Evolutionary conservation across 768 basidiomycete genomes (phyloP).

Genomic region (Phaffia tasmanica): DNA sequence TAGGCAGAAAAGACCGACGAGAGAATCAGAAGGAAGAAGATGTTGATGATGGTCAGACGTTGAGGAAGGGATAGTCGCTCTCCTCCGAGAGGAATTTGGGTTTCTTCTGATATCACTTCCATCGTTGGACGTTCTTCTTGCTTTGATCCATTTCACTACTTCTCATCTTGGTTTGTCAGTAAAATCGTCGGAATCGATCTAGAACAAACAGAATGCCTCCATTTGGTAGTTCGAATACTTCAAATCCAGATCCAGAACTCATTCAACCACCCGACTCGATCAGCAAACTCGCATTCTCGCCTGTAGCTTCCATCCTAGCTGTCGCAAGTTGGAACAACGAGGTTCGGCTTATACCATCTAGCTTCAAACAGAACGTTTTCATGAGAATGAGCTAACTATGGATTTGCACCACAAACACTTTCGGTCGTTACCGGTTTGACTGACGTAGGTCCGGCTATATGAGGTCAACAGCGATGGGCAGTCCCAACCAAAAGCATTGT

Average conservation of each 20-base stretch:
- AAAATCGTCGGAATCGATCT: no score
- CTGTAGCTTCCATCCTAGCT: slow-evolving; percentile 75
- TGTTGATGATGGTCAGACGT: no score
- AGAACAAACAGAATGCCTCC: no score
- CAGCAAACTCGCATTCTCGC: slow-evolving; percentile 71
- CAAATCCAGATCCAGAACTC: slow-evolving; percentile 45
- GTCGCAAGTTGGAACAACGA: slow-evolving; percentile 92
- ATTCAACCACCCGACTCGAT: slow-evolving; percentile 79
- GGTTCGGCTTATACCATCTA: slow-evolving; percentile 40
- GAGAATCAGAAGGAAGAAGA: no score
- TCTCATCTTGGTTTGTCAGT: no score
- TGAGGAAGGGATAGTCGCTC: no score
- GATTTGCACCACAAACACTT: not conserved
- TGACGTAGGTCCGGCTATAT: slow-evolving; percentile 72
- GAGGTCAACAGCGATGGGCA: slow-evolving; percentile 65
- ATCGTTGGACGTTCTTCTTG: no score
- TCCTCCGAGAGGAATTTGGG: no score
- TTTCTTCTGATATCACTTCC: no score
- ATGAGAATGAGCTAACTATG: not conserved
- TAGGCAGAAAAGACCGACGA: not conserved
- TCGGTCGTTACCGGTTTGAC: slow-evolving; percentile 26
- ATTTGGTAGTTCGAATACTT: no score
- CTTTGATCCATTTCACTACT: no score
- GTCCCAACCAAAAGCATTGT: slow-evolving; percentile 80
- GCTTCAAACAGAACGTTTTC: not conserved